A percentile compares a stretch with the other conserved stretches of the same genome.
phyloP scores from a whole-genome alignment of 1,139 yeast species.

The Suhomyces kunorum region DNA sequence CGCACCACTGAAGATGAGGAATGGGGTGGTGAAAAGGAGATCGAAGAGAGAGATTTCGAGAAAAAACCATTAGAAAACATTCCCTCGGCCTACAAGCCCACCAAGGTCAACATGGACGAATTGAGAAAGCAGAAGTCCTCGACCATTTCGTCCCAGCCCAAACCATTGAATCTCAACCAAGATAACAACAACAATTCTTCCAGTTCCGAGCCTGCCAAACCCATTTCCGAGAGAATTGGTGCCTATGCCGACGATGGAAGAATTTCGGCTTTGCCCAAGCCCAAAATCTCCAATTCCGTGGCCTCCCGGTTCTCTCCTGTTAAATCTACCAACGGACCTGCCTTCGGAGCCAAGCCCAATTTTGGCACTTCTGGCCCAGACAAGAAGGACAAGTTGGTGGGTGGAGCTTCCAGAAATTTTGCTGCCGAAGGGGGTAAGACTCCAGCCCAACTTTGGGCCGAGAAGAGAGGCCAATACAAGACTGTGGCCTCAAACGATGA shows the following conservation, averaged over 20 bases:
- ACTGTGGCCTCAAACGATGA: slow-evolving; percentile 36
- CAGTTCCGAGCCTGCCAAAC: slow-evolving; percentile 17
- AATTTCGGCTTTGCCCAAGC: slow-evolving; percentile 65
- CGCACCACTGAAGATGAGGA: slow-evolving; percentile 48
- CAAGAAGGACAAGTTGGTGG: slow-evolving; percentile 50
- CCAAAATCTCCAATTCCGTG: slow-evolving; percentile 55
- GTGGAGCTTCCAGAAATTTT: slow-evolving; percentile 69
- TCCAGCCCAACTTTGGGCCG: slow-evolving; percentile 97
- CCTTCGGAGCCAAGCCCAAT: slow-evolving; percentile 58
- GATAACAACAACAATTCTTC: slow-evolving; percentile 28
- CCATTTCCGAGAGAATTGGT: slow-evolving; percentile 47
- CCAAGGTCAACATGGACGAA: slow-evolving; percentile 48
- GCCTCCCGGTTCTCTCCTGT: slow-evolving; percentile 47
- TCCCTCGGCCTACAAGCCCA: slow-evolving; percentile 71
- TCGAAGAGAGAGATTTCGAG: slow-evolving; percentile 68
- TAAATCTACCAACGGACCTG: slow-evolving; percentile 26
- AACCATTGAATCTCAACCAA: slow-evolving; percentile 23
- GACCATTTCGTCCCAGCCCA: slow-evolving; percentile 47
- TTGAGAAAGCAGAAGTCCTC: slow-evolving; percentile 51
- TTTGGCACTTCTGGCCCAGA: slow-evolving; percentile 30
- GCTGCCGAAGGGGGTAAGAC: slow-evolving; percentile 80
- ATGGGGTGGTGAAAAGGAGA: slow-evolving; percentile 65
- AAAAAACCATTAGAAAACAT: slow-evolving; percentile 60
- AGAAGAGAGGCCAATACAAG: slow-evolving; percentile 69
- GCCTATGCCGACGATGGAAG: slow-evolving; percentile 49